Conservation (phyloP, 1,284 basidiomycete genomes). For the Taiwanofungus camphoratus region DNA sequence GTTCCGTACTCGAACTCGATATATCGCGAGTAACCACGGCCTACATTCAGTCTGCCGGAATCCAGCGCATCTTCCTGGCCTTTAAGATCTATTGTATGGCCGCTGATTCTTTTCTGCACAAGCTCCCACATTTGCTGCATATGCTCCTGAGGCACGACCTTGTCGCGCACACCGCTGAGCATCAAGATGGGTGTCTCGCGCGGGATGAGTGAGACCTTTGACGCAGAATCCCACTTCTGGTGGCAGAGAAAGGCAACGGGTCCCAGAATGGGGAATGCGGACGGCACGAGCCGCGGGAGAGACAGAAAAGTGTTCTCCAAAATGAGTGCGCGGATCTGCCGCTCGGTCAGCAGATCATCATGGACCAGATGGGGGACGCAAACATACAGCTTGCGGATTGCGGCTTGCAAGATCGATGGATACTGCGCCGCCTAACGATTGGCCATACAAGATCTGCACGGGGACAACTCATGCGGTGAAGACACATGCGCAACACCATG, state of each 20-base stretch:
- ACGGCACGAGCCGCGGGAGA: conserved; percentile 74
- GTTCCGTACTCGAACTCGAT: conserved; percentile 24
- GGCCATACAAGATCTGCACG: conserved; percentile 77
- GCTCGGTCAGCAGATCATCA: not conserved
- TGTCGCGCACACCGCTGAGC: conserved; percentile 76
- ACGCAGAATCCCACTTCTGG: conserved; percentile 85
- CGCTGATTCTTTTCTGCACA: conserved; percentile 39
- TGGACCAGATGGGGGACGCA: not conserved
- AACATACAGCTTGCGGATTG: conserved; percentile 63
- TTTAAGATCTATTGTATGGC: not conserved
- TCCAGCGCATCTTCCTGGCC: conserved; percentile 6
- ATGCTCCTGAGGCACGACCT: conserved; percentile 81
- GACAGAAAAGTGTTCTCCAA: conserved; percentile 93
- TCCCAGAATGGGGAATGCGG: conserved; percentile 73
- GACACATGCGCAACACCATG: too few relatives aligned
- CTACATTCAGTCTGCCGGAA: conserved; percentile 7
- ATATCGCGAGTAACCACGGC: conserved; percentile 20
- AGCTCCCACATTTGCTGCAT: conserved; percentile 77
- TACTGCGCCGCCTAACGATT: conserved; percentile 96
- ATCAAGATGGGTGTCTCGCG: conserved; percentile 77
- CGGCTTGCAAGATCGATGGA: conserved; percentile 82
- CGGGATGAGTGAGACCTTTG: conserved; percentile 67
- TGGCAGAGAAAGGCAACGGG: conserved; percentile 82
- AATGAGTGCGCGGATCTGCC: conserved; percentile 70
- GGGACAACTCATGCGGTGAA: conserved; percentile 8